These are phyloP conservation scores for Solanum bulbocastanum DNA, from an alignment of 257 asterid species.

Conservation along the genomic window DNA sequence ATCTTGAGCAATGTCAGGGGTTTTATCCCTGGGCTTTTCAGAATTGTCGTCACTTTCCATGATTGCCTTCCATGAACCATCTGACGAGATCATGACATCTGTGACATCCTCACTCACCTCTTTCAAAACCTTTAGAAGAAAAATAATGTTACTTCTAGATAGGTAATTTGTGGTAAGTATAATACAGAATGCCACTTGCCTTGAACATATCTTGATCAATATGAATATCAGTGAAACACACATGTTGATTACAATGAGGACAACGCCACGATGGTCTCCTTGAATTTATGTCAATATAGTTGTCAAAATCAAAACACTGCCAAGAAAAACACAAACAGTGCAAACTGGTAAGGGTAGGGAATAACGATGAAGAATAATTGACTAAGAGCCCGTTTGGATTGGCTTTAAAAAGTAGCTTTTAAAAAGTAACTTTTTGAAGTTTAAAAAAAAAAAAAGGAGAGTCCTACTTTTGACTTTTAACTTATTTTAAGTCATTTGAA, in stretches of 20 bases:
- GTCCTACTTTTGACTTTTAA: not conserved
- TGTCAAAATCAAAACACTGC: constrained; percentile 85
- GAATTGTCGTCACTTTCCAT: constrained; percentile 31
- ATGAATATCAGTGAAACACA: constrained; percentile 79
- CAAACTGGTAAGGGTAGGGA: not conserved
- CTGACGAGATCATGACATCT: constrained; percentile 47
- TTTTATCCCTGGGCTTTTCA: constrained; percentile 27
- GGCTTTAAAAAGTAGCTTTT: not conserved
- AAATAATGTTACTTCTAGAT: constrained; percentile 1
- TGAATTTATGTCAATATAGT: constrained; percentile 68
- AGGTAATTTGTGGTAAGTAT: not conserved
- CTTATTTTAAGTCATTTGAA: too few relatives aligned
- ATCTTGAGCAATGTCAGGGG: constrained; percentile 13
- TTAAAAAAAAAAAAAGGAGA: not conserved
- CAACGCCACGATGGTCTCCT: constrained; percentile 96
- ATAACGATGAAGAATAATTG: not conserved
- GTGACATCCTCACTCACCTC: constrained; percentile 54
- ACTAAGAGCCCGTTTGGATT: not conserved
- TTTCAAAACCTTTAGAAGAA: constrained; percentile 45
- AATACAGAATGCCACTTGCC: constrained; percentile 46
- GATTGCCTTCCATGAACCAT: constrained; percentile 74
- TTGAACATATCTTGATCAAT: constrained; percentile 66
- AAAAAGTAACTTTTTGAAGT: not conserved
- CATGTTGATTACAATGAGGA: constrained; percentile 74
- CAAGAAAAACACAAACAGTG: not conserved